Conservation (phyloP, 179 eudicot genomes). For the Sideroxylon spinosum region DNA sequence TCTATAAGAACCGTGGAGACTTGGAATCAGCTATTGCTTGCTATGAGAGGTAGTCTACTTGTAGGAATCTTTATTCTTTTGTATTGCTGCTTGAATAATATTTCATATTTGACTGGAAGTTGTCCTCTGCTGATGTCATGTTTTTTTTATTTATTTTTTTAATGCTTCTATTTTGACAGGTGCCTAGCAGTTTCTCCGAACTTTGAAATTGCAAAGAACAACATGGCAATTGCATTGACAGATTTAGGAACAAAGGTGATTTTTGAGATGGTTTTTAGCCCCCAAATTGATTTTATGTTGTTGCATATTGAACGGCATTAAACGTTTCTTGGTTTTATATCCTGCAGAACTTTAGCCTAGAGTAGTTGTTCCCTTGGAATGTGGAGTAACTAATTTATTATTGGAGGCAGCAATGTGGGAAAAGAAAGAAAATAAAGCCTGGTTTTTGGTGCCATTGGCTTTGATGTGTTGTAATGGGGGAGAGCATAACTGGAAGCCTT, state of each 20-base stretch:
- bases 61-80: background rate
- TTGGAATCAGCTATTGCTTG: constrained; percentile 94
- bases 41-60: constrained; percentile 72
- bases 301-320: background rate
- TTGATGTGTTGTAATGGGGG: too few relatives aligned
- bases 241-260: constrained; percentile 96
- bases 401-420: too few relatives aligned
- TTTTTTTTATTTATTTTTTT: too few relatives aligned
- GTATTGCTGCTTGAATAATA: constrained; percentile 1
- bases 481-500: too few relatives aligned
- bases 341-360: background rate
- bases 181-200: constrained; percentile 97
- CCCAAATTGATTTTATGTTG: background rate
- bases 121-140: constrained; percentile 14
- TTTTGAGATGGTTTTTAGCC: background rate
- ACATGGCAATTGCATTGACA: constrained; percentile 98
- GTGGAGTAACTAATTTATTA: too few relatives aligned
- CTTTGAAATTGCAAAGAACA: constrained; percentile 97
- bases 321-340: background rate
- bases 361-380: too few relatives aligned
- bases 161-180: constrained; percentile 42
- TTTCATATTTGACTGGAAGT: background rate
- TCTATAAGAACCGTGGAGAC: constrained; percentile 92
- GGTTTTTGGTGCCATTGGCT: too few relatives aligned
- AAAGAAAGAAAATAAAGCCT: too few relatives aligned